These are phyloP conservation scores for Chaetomium tenue DNA, from an alignment of 495 filamentous ascomycete genomes.

Conservation along the genomic window DNA sequence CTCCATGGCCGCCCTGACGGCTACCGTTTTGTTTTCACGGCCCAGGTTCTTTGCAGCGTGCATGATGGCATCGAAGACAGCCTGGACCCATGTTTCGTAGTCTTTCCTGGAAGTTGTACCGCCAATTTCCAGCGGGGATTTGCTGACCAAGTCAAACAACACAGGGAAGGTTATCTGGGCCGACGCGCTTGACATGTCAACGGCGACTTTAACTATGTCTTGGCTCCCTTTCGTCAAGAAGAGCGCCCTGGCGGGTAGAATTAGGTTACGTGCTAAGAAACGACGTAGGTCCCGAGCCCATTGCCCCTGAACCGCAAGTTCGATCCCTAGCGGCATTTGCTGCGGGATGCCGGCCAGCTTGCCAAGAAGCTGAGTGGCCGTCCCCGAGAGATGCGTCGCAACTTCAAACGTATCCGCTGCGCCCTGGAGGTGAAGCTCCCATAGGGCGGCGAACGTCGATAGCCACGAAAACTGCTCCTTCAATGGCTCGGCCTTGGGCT, in stretches of 20 bases:
- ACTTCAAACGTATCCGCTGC: slow-evolving; percentile 43
- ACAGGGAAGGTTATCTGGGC: slow-evolving; percentile 41
- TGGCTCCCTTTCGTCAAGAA: slow-evolving; percentile 49
- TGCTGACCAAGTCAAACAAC: slow-evolving; percentile 59
- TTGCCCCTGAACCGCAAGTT: slow-evolving; percentile 23
- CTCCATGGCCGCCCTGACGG: slow-evolving; percentile 42
- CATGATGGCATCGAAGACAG: slow-evolving; percentile 57
- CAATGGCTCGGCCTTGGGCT: slow-evolving; percentile 16
- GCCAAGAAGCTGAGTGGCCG: slow-evolving; percentile 35
- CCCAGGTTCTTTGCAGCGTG: slow-evolving; percentile 26
- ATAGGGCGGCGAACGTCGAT: slow-evolving; percentile 37
- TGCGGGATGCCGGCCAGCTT: slow-evolving; percentile 35
- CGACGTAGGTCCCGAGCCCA: slow-evolving; percentile 54
- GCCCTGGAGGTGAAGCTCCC: slow-evolving; percentile 45
- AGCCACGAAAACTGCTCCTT: slow-evolving; percentile 43
- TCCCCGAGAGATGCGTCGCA: slow-evolving; percentile 38
- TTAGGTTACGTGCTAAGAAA: slow-evolving; percentile 65
- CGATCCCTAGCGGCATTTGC: slow-evolving; percentile 17
- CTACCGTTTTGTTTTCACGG: slow-evolving; percentile 20
- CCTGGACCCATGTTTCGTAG: slow-evolving; percentile 65
- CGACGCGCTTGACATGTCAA: slow-evolving; percentile 36
- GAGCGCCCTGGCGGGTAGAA: slow-evolving; percentile 61
- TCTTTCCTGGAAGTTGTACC: slow-evolving; percentile 53
- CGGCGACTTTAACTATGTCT: slow-evolving; percentile 36
- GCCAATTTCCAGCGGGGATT: slow-evolving; percentile 54